Conservation (phyloP, 192 early-diverging fungal genomes). For the Diversispora epigaea region DNA sequence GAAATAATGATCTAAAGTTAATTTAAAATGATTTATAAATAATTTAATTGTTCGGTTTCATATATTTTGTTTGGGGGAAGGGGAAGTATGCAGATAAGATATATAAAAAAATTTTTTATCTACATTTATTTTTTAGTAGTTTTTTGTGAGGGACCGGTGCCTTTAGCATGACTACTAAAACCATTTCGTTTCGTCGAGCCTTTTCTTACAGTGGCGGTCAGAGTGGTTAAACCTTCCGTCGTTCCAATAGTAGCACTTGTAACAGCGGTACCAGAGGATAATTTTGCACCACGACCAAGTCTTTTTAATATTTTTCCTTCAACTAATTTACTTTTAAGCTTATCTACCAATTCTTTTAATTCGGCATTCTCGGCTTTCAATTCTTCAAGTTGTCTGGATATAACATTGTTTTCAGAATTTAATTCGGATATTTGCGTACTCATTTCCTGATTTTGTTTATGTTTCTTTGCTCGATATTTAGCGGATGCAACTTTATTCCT, state of each 20-base stretch:
- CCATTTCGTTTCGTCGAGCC: conserved; percentile 7
- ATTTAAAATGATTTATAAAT: no score
- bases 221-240: background rate
- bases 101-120: background rate
- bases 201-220: background rate
- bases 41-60: no score
- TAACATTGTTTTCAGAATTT: conserved; percentile 44
- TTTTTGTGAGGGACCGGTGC: conserved; percentile 4
- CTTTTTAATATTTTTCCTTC: conserved; percentile 58
- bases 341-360: conserved; percentile 49
- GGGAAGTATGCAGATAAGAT: no score
- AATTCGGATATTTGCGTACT: conserved; percentile 46
- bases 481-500: conserved; percentile 63
- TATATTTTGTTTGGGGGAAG: no score
- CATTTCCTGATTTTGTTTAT: conserved; percentile 60
- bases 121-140: background rate
- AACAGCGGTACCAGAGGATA: background rate
- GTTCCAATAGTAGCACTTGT: background rate
- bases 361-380: conserved; percentile 48
- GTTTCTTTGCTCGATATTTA: conserved; percentile 62
- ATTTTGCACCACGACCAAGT: conserved; percentile 39
- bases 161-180: conserved; percentile 20
- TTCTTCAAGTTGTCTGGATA: conserved; percentile 50
- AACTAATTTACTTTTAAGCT: conserved; percentile 51
- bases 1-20: no score